These are phyloP conservation scores for Podospora tetraspora DNA, from an alignment of 495 filamentous ascomycete species.

Conservation along the genomic window DNA sequence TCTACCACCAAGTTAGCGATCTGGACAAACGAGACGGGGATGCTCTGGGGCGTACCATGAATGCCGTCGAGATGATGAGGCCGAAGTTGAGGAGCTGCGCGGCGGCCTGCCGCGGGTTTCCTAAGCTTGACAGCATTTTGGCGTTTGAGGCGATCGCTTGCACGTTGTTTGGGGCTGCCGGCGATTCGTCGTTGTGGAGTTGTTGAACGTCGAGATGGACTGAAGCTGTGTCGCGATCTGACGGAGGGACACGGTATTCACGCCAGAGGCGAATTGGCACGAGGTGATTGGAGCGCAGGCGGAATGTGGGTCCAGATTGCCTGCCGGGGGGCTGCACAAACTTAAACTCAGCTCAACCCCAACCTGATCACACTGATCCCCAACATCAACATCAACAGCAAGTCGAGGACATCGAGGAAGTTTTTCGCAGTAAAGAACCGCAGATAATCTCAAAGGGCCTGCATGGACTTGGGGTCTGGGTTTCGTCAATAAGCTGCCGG, in stretches of 20 bases:
- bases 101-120: constrained; percentile 75
- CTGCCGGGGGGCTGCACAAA: background rate
- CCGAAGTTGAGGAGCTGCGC: constrained; percentile 94
- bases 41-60: constrained; percentile 56
- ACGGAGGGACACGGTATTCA: constrained; percentile 19
- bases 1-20: constrained; percentile 27
- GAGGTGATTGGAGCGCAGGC: constrained; percentile 20
- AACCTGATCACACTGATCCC: background rate
- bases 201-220: background rate
- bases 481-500: background rate
- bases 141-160: constrained; percentile 5
- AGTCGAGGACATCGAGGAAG: background rate
- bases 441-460: background rate
- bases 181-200: background rate
- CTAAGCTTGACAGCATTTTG: constrained; percentile 66
- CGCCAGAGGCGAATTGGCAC: constrained; percentile 21
- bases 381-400: background rate
- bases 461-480: background rate
- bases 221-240: background rate
- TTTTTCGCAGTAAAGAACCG: background rate
- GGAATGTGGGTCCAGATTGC: constrained; percentile 6
- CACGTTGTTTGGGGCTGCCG: background rate
- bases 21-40: background rate
- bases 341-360: background rate
- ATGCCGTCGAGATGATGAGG: constrained; percentile 87